Conservation (phyloP, 2,329 filamentous ascomycete species). For the Talaromyces sp. region DNA sequence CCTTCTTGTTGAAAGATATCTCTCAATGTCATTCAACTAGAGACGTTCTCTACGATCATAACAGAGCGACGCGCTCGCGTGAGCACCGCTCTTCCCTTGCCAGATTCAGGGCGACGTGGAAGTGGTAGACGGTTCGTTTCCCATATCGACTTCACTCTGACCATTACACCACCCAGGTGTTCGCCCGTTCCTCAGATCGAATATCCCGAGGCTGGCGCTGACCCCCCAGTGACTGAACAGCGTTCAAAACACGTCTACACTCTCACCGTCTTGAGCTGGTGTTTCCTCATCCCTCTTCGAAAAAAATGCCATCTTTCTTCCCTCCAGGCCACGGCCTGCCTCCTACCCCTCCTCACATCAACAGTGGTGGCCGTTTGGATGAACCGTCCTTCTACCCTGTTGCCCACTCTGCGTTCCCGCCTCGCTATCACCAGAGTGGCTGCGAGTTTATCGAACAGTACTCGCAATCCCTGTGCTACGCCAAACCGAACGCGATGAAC, state of each 20-base stretch:
- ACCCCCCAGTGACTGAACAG: conserved; percentile 22
- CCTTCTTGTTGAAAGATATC: conserved; percentile 28
- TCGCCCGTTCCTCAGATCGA: background rate
- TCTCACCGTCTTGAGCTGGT: conserved; percentile 41
- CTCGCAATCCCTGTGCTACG: conserved; percentile 46
- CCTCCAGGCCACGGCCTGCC: conserved; percentile 45
- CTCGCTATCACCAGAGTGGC: conserved; percentile 47
- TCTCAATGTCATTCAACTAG: conserved; percentile 47
- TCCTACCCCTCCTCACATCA: conserved; percentile 46
- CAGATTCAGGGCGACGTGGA: conserved; percentile 43
- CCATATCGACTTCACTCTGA: conserved; percentile 2
- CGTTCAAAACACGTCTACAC: conserved; percentile 36
- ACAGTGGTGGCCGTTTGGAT: conserved; percentile 41
- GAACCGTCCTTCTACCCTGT: conserved; percentile 44
- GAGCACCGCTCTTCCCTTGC: conserved; percentile 41
- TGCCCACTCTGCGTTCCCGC: conserved; percentile 43
- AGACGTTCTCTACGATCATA: conserved; percentile 31
- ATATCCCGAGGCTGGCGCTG: conserved; percentile 19
- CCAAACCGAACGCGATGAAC: conserved; percentile 39
- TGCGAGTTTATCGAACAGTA: conserved; percentile 52
- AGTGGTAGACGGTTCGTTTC: conserved; percentile 47
- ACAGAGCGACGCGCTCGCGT: conserved; percentile 44
- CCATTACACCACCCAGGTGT: conserved; percentile 4
- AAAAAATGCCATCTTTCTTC: conserved; percentile 50
- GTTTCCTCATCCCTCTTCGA: conserved; percentile 21